phyloP scores from a whole-genome alignment of 768 basidiomycete species.

The Lactarius pseudohatsudake region DNA sequence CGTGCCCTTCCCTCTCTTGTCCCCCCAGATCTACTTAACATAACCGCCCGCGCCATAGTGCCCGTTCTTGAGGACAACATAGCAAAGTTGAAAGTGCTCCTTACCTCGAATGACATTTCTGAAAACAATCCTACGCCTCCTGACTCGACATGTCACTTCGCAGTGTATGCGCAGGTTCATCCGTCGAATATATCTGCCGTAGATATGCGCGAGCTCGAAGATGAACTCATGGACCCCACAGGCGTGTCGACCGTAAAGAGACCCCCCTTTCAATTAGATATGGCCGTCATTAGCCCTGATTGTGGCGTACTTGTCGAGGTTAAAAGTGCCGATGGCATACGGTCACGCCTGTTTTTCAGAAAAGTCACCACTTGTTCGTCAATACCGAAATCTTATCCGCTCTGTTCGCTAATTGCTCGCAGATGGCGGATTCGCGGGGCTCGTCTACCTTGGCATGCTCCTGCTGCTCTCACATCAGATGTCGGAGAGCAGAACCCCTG shows the following conservation, averaged over 20 bases:
- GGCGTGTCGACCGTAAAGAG: slow-evolving; percentile 59
- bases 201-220: slow-evolving; percentile 68
- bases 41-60: slow-evolving; percentile 26
- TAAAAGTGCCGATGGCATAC: slow-evolving; percentile 62
- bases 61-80: slow-evolving; percentile 24
- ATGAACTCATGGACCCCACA: slow-evolving; percentile 71
- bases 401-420: background rate
- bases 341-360: slow-evolving; percentile 42
- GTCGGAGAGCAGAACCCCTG: slow-evolving; percentile 72
- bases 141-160: slow-evolving; percentile 62
- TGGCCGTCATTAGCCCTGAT: slow-evolving; percentile 71
- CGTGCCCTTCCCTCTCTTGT: slow-evolving; percentile 22
- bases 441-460: slow-evolving; percentile 68
- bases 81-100: slow-evolving; percentile 11
- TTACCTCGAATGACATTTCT: slow-evolving; percentile 19
- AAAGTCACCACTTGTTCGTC: slow-evolving; percentile 46
- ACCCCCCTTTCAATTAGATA: slow-evolving; percentile 59
- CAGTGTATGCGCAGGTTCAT: slow-evolving; percentile 63
- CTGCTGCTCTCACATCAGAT: slow-evolving; percentile 72
- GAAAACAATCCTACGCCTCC: slow-evolving; percentile 14
- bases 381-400: background rate
- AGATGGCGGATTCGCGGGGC: slow-evolving; percentile 73
- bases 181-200: slow-evolving; percentile 50
- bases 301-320: slow-evolving; percentile 77
- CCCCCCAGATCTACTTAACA: slow-evolving; percentile 11